These are phyloP conservation scores for Plasmodium fragile DNA, from an alignment of 169 alveolate species.

Conservation along the genomic window DNA sequence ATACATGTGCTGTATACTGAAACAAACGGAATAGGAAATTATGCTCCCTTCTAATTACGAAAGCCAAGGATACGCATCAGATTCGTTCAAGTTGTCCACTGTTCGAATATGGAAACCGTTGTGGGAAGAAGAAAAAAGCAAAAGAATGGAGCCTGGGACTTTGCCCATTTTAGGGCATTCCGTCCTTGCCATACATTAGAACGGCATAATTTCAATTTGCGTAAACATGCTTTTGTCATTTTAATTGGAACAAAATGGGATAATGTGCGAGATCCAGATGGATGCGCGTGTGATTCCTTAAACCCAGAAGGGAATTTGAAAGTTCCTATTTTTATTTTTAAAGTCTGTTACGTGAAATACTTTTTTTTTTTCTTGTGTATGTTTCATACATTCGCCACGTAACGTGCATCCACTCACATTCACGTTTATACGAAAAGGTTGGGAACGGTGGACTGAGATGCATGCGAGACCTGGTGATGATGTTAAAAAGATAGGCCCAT, in stretches of 20 bases:
- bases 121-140: not conserved
- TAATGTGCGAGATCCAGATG: not conserved
- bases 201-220: not conserved
- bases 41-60: not conserved
- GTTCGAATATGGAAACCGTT: not conserved
- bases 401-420: not conserved
- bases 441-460: not conserved
- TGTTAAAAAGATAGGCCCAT: not conserved
- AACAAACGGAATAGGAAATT: not conserved
- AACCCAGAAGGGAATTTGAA: not conserved
- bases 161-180: not conserved
- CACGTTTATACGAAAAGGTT: not conserved
- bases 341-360: not conserved
- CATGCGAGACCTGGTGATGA: not conserved
- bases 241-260: not conserved
- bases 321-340: not conserved
- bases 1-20: not conserved
- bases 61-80: not conserved
- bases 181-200: not conserved
- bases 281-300: not conserved
- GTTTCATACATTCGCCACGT: not conserved
- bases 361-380: not conserved
- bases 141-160: not conserved
- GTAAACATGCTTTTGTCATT: not conserved
- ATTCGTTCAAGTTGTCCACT: not conserved